Base-by-base conservation (phyloP, 257 asterid genomes). In the Mitragyna speciosa region DNA sequence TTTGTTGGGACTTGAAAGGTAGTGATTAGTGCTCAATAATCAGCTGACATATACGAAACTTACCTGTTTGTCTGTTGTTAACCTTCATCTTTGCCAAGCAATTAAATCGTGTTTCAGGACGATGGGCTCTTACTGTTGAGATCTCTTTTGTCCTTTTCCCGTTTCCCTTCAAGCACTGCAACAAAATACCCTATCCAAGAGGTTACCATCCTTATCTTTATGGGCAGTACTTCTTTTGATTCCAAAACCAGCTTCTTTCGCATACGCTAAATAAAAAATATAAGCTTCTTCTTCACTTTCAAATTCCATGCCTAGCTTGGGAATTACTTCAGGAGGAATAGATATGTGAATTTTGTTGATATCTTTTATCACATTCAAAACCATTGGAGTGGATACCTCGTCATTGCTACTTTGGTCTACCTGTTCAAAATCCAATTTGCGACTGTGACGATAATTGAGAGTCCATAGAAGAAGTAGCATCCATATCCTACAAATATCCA, bases 81-180 rank as follows among this genome's bases (percentile, higher is more conserved):
- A 65, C 24, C 30, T 45, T 49, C 24, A 81, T 75, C 28, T 26
- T 74, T 0, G 59, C 83, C 17, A 31, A 43, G 39, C 83, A 80
- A 39, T 69, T 56, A 14, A 48, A 73, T 24, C 61, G 49, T 11
- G 79, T 80, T 75, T 26, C 6, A 15, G 75, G 58, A 31, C 79
- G 67, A 33, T 22, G 69, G 16, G 19, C 14, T 49, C 54, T 65
- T 5, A 64, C 68, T n/a, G 1, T 19, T 9, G 9, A 33, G 26
- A 79, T 63, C 33, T 61, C 83, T 33, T 17, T 73, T 73, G 45
- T 80, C 69, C 17, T 28, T 26, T 15, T n/a, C 31, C 16, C 68
- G 12, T 3, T 47, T 22, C 22, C 83, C 79, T 80, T 63, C 79
- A 30, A 30, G 64, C 30, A 3, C 66, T 72, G 39, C 75, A 80